phyloP scores from a whole-genome alignment of 1,139 yeast species.

The Suhomyces maxii region DNA sequence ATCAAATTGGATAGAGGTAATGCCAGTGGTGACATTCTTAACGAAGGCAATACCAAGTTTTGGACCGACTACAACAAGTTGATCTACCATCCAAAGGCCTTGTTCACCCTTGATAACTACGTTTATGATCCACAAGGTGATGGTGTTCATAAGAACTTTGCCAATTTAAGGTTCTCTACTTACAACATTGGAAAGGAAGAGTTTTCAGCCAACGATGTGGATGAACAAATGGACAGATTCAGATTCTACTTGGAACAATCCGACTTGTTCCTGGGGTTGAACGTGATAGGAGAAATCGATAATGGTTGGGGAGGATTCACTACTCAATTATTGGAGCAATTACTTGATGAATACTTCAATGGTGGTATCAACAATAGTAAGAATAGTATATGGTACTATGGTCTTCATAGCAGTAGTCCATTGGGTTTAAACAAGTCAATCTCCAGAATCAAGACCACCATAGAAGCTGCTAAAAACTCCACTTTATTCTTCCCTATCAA shows the following conservation, averaged over 20 bases:
- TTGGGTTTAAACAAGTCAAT: slow-evolving; percentile 14
- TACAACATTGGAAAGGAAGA: slow-evolving; percentile 34
- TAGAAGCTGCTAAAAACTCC: slow-evolving; percentile 45
- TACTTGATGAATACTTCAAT: slow-evolving; percentile 73
- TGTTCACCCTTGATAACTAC: slow-evolving; percentile 59
- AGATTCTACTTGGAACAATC: slow-evolving; percentile 72
- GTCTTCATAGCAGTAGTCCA: slow-evolving; percentile 11
- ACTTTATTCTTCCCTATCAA: slow-evolving; percentile 54
- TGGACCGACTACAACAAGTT: slow-evolving; percentile 86
- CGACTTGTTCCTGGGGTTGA: slow-evolving; percentile 72
- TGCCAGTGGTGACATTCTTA: slow-evolving; percentile 28
- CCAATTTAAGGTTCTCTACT: slow-evolving; percentile 27
- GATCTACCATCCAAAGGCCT: slow-evolving; percentile 62
- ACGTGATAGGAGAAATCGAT: slow-evolving; percentile 66
- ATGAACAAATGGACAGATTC: slow-evolving; percentile 59
- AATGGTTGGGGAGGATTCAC: slow-evolving; percentile 86
- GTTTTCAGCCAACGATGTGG: slow-evolving; percentile 30
- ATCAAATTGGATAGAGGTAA: slow-evolving; percentile 54
- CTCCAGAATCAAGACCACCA: slow-evolving; percentile 48
- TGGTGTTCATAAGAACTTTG: slow-evolving; percentile 31
- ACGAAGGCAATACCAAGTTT: slow-evolving; percentile 47
- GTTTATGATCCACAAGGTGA: slow-evolving; percentile 4
- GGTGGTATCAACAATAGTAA: slow-evolving; percentile 46
- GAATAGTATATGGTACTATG: slow-evolving; percentile 46
- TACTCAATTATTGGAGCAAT: slow-evolving; percentile 45